A percentile compares a stretch with the other conserved stretches of the same genome.
Evolutionary conservation across 2,329 filamentous ascomycete species (phyloP).

Genomic region (Teratosphaeria viscida): DNA sequence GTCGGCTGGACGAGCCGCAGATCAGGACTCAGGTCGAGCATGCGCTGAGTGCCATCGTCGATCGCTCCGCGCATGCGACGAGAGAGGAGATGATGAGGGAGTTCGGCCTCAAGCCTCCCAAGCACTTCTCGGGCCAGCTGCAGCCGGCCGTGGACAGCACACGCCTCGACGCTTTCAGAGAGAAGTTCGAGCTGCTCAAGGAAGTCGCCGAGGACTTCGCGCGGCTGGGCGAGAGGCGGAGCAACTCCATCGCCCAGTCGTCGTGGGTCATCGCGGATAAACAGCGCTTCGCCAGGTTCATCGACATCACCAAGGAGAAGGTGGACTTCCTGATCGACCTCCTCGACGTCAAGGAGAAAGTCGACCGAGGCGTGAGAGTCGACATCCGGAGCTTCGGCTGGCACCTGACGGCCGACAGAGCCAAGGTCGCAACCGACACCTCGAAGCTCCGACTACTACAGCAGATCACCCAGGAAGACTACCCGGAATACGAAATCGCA

Average conservation of each 20-base stretch:
- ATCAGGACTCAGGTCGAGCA: constrained; percentile 29
- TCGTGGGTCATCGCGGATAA: constrained; percentile 34
- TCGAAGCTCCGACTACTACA: constrained; percentile 35
- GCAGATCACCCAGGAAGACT: constrained; percentile 33
- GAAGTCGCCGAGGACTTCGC: constrained; percentile 27
- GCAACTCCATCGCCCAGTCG: constrained; percentile 21
- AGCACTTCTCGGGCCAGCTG: constrained; percentile 26
- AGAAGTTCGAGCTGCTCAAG: constrained; percentile 33
- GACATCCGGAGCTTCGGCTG: constrained; percentile 39
- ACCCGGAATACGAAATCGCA: constrained; percentile 35
- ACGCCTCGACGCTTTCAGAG: constrained; percentile 36
- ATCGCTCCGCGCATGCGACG: constrained; percentile 29
- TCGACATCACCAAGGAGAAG: constrained; percentile 31
- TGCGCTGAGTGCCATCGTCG: constrained; percentile 35
- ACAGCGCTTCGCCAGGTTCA: constrained; percentile 31
- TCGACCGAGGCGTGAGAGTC: constrained; percentile 34
- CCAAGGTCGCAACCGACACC: constrained; percentile 25
- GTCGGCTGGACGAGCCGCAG: constrained; percentile 30
- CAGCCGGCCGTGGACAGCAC: constrained; percentile 35
- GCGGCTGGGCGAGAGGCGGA: constrained; percentile 19
- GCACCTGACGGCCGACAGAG: constrained; percentile 30
- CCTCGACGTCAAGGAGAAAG: constrained; percentile 33
- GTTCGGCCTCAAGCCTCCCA: constrained; percentile 36
- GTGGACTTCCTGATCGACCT: constrained; percentile 35
- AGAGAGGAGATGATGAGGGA: constrained; percentile 36